Percentiles rank a stretch among this genome's conserved stretches.
Conservation (phyloP, 352 stramenopile genomes). For the Phytophthora sp. region DNA sequence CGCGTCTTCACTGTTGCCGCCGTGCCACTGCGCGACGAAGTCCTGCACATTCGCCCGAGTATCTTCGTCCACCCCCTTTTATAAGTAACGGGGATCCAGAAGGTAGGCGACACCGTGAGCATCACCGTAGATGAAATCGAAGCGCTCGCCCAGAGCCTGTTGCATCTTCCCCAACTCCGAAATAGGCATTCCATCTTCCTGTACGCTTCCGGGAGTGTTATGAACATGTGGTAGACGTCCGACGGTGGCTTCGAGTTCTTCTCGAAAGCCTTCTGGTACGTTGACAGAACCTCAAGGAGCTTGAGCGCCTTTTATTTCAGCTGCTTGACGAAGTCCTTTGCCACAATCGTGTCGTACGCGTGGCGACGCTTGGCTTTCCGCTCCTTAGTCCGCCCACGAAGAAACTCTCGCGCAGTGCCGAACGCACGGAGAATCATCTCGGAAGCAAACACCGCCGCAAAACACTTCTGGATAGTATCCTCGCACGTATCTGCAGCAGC, state of each 20-base stretch:
- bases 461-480: slow-evolving; percentile 11
- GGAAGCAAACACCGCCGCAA: not conserved
- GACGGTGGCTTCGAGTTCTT: not conserved
- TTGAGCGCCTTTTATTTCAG: not conserved
- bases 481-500: slow-evolving; percentile 3
- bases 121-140: no score
- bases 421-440: slow-evolving; percentile 9
- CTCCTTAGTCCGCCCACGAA: not conserved
- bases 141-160: no score
- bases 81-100: no score
- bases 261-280: slow-evolving; percentile 17
- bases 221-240: slow-evolving; percentile 21
- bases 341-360: not conserved
- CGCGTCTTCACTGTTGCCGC: no score
- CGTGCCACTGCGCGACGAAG: no score
- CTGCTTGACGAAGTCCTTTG: slow-evolving; percentile 3
- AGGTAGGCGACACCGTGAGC: no score
- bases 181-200: not conserved
- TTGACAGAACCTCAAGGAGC: not conserved
- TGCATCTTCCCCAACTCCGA: not conserved
- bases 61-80: no score
- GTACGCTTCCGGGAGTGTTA: slow-evolving; percentile 7
- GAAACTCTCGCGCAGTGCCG: not conserved
- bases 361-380: slow-evolving; percentile 10
- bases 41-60: no score